These are phyloP conservation scores for Penicillium sp. DNA, from an alignment of 2,329 filamentous ascomycete species.

Conservation along the genomic window DNA sequence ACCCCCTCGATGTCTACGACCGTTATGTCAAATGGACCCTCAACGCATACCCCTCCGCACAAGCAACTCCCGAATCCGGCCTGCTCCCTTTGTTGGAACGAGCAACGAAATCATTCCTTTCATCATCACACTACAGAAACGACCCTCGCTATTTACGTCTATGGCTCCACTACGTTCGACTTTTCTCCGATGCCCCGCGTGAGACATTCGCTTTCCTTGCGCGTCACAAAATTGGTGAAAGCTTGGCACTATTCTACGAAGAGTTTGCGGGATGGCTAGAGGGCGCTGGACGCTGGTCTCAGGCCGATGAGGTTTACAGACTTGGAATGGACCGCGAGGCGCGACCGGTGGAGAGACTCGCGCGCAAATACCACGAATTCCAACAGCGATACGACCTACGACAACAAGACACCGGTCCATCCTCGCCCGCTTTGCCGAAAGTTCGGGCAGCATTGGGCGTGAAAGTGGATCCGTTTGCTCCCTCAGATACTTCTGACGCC, in stretches of 20 bases:
- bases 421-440: conserved; percentile 82
- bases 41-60: conserved; percentile 90
- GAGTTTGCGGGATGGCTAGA: conserved; percentile 96
- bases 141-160: conserved; percentile 90
- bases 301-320: conserved; percentile 92
- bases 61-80: conserved; percentile 89
- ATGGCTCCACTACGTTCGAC: conserved; percentile 90
- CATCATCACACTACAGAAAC: conserved; percentile 87
- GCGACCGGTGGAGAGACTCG: conserved; percentile 73
- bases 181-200: conserved; percentile 90
- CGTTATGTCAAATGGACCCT: conserved; percentile 97
- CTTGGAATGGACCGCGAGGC: conserved; percentile 88
- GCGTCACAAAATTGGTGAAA: conserved; percentile 83
- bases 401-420: conserved; percentile 67
- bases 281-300: conserved; percentile 76
- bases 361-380: conserved; percentile 92
- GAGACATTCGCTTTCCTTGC: conserved; percentile 92
- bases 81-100: conserved; percentile 86
- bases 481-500: conserved; percentile 60
- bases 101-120: conserved; percentile 85
- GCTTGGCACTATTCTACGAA: conserved; percentile 90
- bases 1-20: conserved; percentile 93
- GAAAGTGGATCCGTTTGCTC: conserved; percentile 80
- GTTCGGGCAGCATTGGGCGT: conserved; percentile 80
- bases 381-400: conserved; percentile 73